Base-by-base conservation (phyloP, 169 alveolate genomes). In the Eimeria zaria region DNA sequence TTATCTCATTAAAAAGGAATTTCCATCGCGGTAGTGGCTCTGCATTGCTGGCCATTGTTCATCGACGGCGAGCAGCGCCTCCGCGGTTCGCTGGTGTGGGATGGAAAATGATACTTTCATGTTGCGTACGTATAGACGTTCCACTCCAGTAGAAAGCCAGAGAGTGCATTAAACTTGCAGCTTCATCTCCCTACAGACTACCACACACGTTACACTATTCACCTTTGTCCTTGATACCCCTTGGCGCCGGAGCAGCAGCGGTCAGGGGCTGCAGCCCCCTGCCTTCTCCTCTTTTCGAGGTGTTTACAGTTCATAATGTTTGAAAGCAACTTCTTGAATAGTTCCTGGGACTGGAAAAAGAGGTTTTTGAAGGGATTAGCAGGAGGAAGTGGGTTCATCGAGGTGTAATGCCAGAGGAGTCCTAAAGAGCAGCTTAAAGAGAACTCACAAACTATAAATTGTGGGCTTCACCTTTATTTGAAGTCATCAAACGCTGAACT, bases 191-290 rank as follows among this genome's bases (percentile, higher is more conserved):
- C 1, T 2, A 20, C 41, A 27, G 16, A 41, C 74, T 41, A 20
- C 44, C 18, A 64, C 74, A 64, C 74, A n/a, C 74, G 24, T 41
- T n/a, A 64, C 74, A 64, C 74, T 12, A n/a, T 20, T 20, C 74
- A 64, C 8, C 74, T 64, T 27, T 14, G 67, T 58, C 67, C n/a
- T 64, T 20, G 0, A 22, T 27, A 64, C 74, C 74, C 0, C 0
- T 8, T 27, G 80, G 51, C n/a, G 80, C 51, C 36, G 51, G 46
- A 69, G 48, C 74, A 64, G n/a, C 74, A 33, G 2, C 51, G 80
- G 51, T 69, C 80, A 33, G 80, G 12, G 51, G 80, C 51, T 30
- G 80, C 80, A 69, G 80, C 80, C 80, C 80, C 80, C 51, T 2
- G 80, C 80, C 80, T 14, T 36, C 67, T 58, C 20, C 74, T 64